phyloP scores from a whole-genome alignment of 2,329 filamentous ascomycete species.

The Aspergillus jensenii region DNA sequence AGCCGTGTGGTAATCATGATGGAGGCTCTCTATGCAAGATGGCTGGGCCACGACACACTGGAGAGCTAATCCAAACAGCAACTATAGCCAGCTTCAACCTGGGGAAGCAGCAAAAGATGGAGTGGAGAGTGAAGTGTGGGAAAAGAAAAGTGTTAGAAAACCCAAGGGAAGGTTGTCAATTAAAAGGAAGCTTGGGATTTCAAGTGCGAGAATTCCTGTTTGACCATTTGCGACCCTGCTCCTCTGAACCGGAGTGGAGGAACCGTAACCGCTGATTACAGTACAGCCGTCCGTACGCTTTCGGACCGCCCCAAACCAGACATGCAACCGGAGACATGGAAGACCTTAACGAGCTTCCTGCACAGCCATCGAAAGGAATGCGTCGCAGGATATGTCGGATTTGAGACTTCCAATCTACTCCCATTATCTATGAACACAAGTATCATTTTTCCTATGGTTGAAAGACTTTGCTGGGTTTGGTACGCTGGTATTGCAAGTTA shows the following conservation, averaged over 20 bases:
- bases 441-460: neutral
- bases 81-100: slow-evolving; percentile 38
- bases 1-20: slow-evolving; percentile 50
- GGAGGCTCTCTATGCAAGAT: slow-evolving; percentile 41
- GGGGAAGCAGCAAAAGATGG: slow-evolving; percentile 37
- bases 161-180: slow-evolving; percentile 35
- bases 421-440: neutral
- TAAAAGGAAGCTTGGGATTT: slow-evolving; percentile 38
- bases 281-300: slow-evolving; percentile 31
- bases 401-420: neutral
- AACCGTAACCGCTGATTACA: slow-evolving; percentile 41
- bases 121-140: slow-evolving; percentile 30
- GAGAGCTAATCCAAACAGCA: slow-evolving; percentile 31
- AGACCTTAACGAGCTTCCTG: slow-evolving; percentile 22
- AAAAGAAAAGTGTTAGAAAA: slow-evolving; percentile 35
- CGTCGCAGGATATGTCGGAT: neutral
- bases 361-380: slow-evolving; percentile 7
- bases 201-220: slow-evolving; percentile 31
- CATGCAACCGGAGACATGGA: slow-evolving; percentile 34
- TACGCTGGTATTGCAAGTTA: neutral
- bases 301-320: slow-evolving; percentile 18
- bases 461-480: neutral
- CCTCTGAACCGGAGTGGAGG: slow-evolving; percentile 38
- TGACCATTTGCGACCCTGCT: slow-evolving; percentile 16
- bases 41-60: slow-evolving; percentile 39